Percentiles rank a stretch among this genome's conserved stretches.
Conservation (phyloP, 768 basidiomycete genomes). For the Leccinum disarticulatum region DNA sequence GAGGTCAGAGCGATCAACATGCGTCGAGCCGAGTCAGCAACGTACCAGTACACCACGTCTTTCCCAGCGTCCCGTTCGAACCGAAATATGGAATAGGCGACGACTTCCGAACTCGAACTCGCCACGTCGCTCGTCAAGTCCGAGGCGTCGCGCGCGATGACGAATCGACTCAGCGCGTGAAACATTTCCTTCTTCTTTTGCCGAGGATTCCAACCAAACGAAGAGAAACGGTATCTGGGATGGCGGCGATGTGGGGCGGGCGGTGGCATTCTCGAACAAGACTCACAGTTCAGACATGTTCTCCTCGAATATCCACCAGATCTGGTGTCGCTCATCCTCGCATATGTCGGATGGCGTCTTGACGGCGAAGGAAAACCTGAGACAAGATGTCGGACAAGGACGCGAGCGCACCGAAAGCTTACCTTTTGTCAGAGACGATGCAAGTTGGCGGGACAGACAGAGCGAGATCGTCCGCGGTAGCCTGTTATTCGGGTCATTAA, state of each 20-base stretch:
- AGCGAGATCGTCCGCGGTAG: slow-evolving; percentile 21
- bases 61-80: slow-evolving; percentile 68
- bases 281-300: slow-evolving; percentile 56
- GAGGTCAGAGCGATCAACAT: not conserved
- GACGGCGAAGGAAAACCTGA: slow-evolving; percentile 27
- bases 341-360: slow-evolving; percentile 35
- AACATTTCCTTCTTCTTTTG: slow-evolving; percentile 63
- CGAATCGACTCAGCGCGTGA: slow-evolving; percentile 55
- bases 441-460: slow-evolving; percentile 13
- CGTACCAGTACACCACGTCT: slow-evolving; percentile 70
- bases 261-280: slow-evolving; percentile 1
- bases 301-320: slow-evolving; percentile 52
- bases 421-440: slow-evolving; percentile 18
- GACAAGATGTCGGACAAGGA: not conserved
- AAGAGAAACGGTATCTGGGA: slow-evolving; percentile 54
- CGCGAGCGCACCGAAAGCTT: not conserved
- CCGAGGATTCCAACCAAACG: slow-evolving; percentile 64
- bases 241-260: not conserved
- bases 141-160: slow-evolving; percentile 39
- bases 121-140: slow-evolving; percentile 11
- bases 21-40: not conserved
- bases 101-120: slow-evolving; percentile 22
- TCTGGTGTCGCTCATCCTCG: slow-evolving; percentile 36
- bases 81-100: slow-evolving; percentile 60
- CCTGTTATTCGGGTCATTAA: slow-evolving; percentile 15